These are phyloP conservation scores for Acanthamoeba sp. DNA, from an alignment of 208 protist species.

Conservation along the genomic window DNA sequence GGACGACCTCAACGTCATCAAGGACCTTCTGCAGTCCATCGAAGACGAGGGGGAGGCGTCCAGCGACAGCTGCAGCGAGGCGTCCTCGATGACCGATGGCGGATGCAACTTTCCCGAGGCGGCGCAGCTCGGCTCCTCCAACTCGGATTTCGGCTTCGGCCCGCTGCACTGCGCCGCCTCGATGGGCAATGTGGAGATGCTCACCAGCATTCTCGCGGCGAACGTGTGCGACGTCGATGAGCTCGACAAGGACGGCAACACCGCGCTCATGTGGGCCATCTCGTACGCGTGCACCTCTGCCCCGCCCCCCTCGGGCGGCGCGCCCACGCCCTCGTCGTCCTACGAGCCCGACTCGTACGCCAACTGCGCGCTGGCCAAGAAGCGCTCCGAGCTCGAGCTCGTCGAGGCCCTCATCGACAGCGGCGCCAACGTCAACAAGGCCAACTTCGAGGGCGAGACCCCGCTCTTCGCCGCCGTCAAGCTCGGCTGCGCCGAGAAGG, in stretches of 20 bases:
- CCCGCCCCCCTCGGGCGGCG: neutral
- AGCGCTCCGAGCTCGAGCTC: neutral
- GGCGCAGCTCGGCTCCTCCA: neutral
- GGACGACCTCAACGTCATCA: constrained; percentile 35
- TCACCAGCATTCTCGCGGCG: neutral
- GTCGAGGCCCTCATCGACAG: constrained; percentile 65
- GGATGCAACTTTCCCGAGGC: neutral
- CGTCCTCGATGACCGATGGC: constrained; percentile 6
- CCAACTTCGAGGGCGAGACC: constrained; percentile 35
- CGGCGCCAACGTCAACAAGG: constrained; percentile 76
- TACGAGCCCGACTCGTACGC: neutral
- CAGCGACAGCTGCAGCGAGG: neutral
- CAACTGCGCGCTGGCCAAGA: neutral
- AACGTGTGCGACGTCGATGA: constrained; percentile 18
- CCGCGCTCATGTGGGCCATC: constrained; percentile 62
- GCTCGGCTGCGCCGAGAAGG: constrained; percentile 22
- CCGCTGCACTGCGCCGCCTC: constrained; percentile 66
- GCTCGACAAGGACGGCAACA: constrained; percentile 69
- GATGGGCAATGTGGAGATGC: constrained; percentile 39
- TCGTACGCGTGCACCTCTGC: neutral
- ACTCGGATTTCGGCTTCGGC: neutral
- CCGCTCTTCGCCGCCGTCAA: constrained; percentile 66
- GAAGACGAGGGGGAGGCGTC: neutral
- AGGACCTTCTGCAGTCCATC: constrained; percentile 25
- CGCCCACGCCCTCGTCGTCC: neutral